Conservation (phyloP, 331 rosid species). For the Quercus lobata region DNA sequence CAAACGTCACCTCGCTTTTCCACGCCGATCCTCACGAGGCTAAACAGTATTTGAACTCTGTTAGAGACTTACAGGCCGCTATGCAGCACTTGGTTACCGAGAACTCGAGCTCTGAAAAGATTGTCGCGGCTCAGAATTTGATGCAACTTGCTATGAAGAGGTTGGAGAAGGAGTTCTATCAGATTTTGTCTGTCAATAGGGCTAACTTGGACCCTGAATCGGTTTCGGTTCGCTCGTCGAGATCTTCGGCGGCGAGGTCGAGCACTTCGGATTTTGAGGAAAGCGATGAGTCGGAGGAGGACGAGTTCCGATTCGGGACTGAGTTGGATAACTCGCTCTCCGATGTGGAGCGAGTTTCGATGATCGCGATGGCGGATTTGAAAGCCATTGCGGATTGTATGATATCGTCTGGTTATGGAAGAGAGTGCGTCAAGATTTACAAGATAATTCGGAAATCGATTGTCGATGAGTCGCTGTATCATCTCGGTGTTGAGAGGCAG, state of each 20-base stretch:
- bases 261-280: slow-evolving; percentile 54
- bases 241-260: slow-evolving; percentile 28
- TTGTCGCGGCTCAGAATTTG: slow-evolving; percentile 42
- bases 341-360: slow-evolving; percentile 39
- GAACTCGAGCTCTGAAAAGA: slow-evolving; percentile 30
- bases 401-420: slow-evolving; percentile 61
- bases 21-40: slow-evolving; percentile 57
- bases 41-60: slow-evolving; percentile 49
- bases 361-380: slow-evolving; percentile 50
- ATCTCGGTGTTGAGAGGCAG: slow-evolving; percentile 60
- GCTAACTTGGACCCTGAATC: slow-evolving; percentile 50
- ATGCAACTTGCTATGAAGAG: slow-evolving; percentile 73
- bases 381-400: slow-evolving; percentile 69
- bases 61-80: slow-evolving; percentile 56
- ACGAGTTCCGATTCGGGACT: slow-evolving; percentile 16
- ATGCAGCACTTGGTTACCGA: slow-evolving; percentile 50
- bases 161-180: slow-evolving; percentile 64
- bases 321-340: slow-evolving; percentile 18
- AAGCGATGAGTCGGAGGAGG: slow-evolving; percentile 47
- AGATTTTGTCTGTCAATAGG: slow-evolving; percentile 38
- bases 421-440: slow-evolving; percentile 65
- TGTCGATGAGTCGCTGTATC: slow-evolving; percentile 53
- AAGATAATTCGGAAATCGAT: slow-evolving; percentile 47
- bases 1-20: slow-evolving; percentile 36
- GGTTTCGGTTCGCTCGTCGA: slow-evolving; percentile 42